Conservation (phyloP, 129 eudicot genomes). For the Chrysanthemum seticuspe region DNA sequence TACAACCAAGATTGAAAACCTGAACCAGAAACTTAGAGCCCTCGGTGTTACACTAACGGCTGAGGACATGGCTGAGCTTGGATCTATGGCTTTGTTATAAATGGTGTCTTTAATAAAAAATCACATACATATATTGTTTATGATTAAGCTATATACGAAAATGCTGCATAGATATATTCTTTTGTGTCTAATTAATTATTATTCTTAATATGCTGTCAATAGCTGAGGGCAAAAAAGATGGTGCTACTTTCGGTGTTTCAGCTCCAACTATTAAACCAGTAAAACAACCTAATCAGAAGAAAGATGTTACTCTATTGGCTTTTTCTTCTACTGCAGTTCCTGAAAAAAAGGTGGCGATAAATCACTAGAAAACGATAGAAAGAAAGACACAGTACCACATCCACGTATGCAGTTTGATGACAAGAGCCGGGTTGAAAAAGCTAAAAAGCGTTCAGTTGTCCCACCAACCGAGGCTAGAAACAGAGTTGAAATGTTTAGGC, state of each 20-base stretch:
- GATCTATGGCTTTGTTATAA: conserved; percentile 38
- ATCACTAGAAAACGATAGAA: conserved; percentile 71
- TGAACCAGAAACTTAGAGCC: conserved; percentile 48
- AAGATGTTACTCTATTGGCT: too few relatives aligned
- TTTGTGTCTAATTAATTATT: too few relatives aligned
- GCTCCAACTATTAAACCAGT: too few relatives aligned
- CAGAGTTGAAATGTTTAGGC: conserved; percentile 76
- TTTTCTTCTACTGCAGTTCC: too few relatives aligned
- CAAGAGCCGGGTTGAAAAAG: conserved; percentile 81
- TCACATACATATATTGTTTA: too few relatives aligned
- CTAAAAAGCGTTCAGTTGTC: conserved; percentile 77
- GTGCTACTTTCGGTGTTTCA: too few relatives aligned
- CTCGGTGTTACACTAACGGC: conserved; percentile 37
- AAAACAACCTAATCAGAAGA: too few relatives aligned
- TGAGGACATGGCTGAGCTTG: conserved; percentile 51
- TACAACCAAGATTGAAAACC: conserved; percentile 42
- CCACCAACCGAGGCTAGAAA: conserved; percentile 81
- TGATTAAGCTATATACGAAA: neutral
- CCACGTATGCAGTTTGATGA: conserved; percentile 98
- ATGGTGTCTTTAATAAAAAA: neutral
- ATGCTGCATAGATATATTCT: too few relatives aligned
- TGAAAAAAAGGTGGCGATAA: conserved; percentile 73
- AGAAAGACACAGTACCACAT: conserved; percentile 66
- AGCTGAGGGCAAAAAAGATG: too few relatives aligned
- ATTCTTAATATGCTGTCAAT: too few relatives aligned